These are phyloP conservation scores for Aulographum hederae DNA, from an alignment of 2,329 filamentous ascomycete species.

Conservation along the genomic window DNA sequence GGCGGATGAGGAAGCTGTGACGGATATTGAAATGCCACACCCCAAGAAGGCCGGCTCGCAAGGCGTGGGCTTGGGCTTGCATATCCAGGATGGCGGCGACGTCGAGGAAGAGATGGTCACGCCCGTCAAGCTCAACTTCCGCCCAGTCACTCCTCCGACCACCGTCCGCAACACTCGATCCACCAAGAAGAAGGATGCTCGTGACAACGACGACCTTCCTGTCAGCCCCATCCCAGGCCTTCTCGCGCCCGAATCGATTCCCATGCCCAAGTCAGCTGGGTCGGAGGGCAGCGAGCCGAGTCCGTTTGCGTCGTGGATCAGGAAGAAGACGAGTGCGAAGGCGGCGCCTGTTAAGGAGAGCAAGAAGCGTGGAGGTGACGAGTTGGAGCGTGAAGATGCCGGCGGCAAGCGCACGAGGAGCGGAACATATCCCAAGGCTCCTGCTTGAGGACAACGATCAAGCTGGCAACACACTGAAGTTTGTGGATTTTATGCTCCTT, in stretches of 20 bases:
- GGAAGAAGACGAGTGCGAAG: neutral
- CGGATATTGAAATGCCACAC: constrained; percentile 27
- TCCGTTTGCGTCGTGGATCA: neutral
- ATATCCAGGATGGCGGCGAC: neutral
- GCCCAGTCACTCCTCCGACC: neutral
- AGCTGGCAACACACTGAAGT: too few species aligned
- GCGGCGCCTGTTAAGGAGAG: too few species aligned
- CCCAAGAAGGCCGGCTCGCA: neutral
- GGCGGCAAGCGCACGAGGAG: neutral
- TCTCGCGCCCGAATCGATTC: neutral
- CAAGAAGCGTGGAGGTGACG: too few species aligned
- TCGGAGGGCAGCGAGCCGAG: neutral
- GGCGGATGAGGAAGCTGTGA: constrained; percentile 39
- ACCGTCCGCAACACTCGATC: too few species aligned
- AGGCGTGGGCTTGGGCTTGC: too few species aligned
- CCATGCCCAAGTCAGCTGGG: neutral
- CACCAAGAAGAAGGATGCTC: neutral
- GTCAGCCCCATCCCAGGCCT: too few species aligned
- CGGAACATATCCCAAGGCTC: neutral
- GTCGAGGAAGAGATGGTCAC: neutral
- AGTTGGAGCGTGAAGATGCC: neutral
- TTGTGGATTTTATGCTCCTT: too few species aligned
- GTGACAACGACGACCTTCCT: neutral
- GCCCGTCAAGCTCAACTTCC: neutral
- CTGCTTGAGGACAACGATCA: too few species aligned